Evolutionary conservation across 202 grass and related monocot genomes (phyloP).

Genomic region (Schoenoplectus triqueter): DNA sequence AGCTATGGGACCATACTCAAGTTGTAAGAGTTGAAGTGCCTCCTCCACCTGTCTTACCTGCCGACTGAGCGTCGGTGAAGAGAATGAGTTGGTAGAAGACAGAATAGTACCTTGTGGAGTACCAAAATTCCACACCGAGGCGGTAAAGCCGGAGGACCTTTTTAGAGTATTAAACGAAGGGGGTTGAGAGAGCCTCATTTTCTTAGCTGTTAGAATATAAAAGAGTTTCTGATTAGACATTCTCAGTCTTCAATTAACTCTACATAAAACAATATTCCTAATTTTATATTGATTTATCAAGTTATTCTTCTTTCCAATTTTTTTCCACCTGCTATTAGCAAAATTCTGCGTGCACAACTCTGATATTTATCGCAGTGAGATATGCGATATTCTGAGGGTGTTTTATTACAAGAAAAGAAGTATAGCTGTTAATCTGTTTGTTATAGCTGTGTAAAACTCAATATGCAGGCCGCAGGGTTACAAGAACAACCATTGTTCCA

Average conservation of each 20-base stretch:
- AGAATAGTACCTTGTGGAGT: conserved; percentile 33
- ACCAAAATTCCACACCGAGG: conserved; percentile 58
- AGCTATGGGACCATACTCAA: conserved; percentile 38
- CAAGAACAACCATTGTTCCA: too few species aligned
- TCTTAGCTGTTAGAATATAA: conserved; percentile 30
- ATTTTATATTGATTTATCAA: not conserved
- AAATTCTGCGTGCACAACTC: not conserved
- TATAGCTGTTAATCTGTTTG: too few species aligned
- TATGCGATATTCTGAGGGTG: too few species aligned
- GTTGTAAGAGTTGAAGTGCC: conserved; percentile 59
- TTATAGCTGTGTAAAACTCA: too few species aligned
- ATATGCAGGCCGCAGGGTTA: too few species aligned
- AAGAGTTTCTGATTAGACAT: not conserved
- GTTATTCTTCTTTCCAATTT: not conserved
- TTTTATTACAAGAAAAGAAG: too few species aligned
- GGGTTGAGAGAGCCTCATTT: conserved; percentile 51
- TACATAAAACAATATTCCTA: not conserved
- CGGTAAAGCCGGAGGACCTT: conserved; percentile 39
- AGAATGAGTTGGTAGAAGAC: conserved; percentile 41
- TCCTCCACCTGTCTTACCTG: conserved; percentile 63
- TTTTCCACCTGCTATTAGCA: not conserved
- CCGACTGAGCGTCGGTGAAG: conserved; percentile 46
- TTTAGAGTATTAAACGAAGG: conserved; percentile 48
- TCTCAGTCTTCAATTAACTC: not conserved
- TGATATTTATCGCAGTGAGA: too few species aligned